Percentiles rank a stretch among this genome's conserved stretches.
Conservation (phyloP, 805 yeast genomes). For the Candida maltosa region DNA sequence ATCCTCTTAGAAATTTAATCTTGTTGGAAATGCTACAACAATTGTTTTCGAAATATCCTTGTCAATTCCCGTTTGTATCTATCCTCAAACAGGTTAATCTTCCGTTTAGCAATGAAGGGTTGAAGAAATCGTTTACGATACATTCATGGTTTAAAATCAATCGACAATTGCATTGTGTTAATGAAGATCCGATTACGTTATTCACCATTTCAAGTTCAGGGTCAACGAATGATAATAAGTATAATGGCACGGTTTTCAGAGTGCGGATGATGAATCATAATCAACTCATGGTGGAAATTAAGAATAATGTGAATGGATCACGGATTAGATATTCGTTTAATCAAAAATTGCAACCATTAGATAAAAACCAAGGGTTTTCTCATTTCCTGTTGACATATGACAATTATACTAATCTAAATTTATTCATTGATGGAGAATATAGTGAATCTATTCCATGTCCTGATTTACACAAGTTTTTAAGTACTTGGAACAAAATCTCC, state of each 20-base stretch:
- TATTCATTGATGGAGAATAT: conserved; percentile 50
- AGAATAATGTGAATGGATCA: conserved; percentile 19
- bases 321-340: conserved; percentile 31
- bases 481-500: conserved; percentile 33
- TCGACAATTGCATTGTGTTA: conserved; percentile 8
- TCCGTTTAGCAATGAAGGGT: conserved; percentile 9
- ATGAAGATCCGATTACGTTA: conserved; percentile 15
- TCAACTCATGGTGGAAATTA: conserved; percentile 29
- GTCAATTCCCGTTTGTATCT: conserved; percentile 26
- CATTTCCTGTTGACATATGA: conserved; percentile 36
- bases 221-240: conserved; percentile 6
- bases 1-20: conserved; percentile 10
- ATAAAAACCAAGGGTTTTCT: conserved; percentile 18
- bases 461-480: conserved; percentile 21
- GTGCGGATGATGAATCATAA: conserved; percentile 25
- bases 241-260: conserved; percentile 21
- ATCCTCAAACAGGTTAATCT: conserved; percentile 17
- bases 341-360: conserved; percentile 16
- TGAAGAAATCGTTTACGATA: conserved; percentile 26
- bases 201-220: conserved; percentile 27
- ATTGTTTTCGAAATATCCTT: conserved; percentile 17
- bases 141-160: conserved; percentile 40
- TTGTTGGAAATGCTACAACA: conserved; percentile 21
- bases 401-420: conserved; percentile 33
- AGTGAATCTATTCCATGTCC: conserved; percentile 41